A percentile compares a stretch with the other conserved stretches of the same genome.
Conservation (phyloP, 2,329 filamentous ascomycete species). For the Xylariales sp. region DNA sequence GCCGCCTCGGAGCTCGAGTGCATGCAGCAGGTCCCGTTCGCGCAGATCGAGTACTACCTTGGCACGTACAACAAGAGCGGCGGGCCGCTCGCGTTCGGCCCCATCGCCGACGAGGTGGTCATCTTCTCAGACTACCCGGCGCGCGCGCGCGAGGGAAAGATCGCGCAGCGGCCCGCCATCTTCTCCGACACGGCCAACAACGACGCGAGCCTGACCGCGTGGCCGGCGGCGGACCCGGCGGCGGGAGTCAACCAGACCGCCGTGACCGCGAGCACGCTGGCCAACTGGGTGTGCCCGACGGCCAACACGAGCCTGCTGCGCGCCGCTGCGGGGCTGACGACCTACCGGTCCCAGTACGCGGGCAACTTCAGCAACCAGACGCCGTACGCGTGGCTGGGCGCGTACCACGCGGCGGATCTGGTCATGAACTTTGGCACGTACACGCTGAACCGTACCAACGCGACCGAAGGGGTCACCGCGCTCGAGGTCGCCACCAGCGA, state of each 20-base stretch:
- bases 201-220: slow-evolving; percentile 21
- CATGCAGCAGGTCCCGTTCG: slow-evolving; percentile 27
- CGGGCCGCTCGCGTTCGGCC: slow-evolving; percentile 16
- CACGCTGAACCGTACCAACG: slow-evolving; percentile 13
- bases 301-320: slow-evolving; percentile 19
- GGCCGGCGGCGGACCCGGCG: slow-evolving; percentile 20
- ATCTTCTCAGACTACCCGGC: slow-evolving; percentile 25
- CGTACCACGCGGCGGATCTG: slow-evolving; percentile 33
- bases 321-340: slow-evolving; percentile 19
- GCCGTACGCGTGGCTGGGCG: slow-evolving; percentile 32
- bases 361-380: slow-evolving; percentile 36
- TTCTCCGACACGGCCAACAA: slow-evolving; percentile 26
- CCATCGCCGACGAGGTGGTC: slow-evolving; percentile 20
- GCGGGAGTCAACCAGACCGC: slow-evolving; percentile 19
- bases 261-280: slow-evolving; percentile 7
- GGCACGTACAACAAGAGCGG: slow-evolving; percentile 9
- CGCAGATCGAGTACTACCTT: slow-evolving; percentile 9
- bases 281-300: slow-evolving; percentile 20
- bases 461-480: slow-evolving; percentile 14
- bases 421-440: slow-evolving; percentile 34
- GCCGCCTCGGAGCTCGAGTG: slow-evolving; percentile 26
- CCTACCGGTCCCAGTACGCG: slow-evolving; percentile 33
- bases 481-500: slow-evolving; percentile 16
- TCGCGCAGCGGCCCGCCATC: slow-evolving; percentile 22
- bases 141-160: slow-evolving; percentile 15